A percentile compares a stretch with the other conserved stretches of the same genome.
Evolutionary conservation across 2,329 filamentous ascomycete species (phyloP).

Genomic region (Aureobasidium sp.): DNA sequence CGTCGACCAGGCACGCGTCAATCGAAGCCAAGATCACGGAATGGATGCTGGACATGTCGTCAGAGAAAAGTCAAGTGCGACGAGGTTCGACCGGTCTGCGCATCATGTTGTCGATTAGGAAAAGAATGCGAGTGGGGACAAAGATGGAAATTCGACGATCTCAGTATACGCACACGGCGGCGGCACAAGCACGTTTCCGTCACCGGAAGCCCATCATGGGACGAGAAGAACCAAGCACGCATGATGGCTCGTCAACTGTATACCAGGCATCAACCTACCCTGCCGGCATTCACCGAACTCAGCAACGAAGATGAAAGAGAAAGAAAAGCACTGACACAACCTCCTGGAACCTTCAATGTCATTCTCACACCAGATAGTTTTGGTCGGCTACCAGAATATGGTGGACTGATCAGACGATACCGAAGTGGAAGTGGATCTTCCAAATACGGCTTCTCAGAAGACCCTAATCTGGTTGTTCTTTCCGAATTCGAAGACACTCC

Average conservation of each 20-base stretch:
- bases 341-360: conserved; percentile 50
- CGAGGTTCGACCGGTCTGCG: conserved; percentile 47
- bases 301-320: conserved; percentile 52
- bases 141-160: conserved; percentile 36
- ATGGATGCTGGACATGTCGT: conserved; percentile 13
- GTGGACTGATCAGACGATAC: conserved; percentile 14
- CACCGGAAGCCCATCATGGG: conserved; percentile 47
- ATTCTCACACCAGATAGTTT: conserved; percentile 50
- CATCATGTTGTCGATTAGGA: conserved; percentile 49
- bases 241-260: background rate
- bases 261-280: conserved; percentile 28
- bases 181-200: conserved; percentile 39
- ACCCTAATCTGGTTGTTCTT: conserved; percentile 4
- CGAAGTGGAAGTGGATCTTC: background rate
- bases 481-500: conserved; percentile 14
- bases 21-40: conserved; percentile 9
- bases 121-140: conserved; percentile 53
- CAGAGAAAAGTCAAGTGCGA: conserved; percentile 46
- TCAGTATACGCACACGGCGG: conserved; percentile 25
- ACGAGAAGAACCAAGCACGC: conserved; percentile 46
- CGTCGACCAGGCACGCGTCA: conserved; percentile 2
- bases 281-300: conserved; percentile 45
- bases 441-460: background rate
- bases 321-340: conserved; percentile 44
- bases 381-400: conserved; percentile 45